A percentile compares a stretch with the other conserved stretches of the same genome.
Conservation (phyloP, 2,329 filamentous ascomycete species). For the Aspergillus fumigatiaffinis region DNA sequence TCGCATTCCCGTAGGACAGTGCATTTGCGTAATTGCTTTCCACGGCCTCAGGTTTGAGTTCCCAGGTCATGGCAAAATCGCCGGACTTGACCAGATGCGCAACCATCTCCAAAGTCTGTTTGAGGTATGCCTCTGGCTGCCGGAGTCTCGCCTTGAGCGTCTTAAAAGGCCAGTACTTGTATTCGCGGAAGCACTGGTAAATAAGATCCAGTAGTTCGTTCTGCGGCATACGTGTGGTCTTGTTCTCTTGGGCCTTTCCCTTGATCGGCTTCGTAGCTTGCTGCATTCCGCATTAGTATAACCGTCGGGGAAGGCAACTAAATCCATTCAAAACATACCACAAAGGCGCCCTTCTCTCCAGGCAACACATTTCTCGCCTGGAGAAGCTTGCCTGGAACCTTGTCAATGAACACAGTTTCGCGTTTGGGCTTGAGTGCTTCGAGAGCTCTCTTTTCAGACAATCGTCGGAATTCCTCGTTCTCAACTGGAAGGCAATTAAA, state of each 20-base stretch:
- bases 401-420: constrained; percentile 50
- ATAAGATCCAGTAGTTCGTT: constrained; percentile 84
- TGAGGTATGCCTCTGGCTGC: constrained; percentile 91
- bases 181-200: constrained; percentile 76
- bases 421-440: constrained; percentile 59
- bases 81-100: constrained; percentile 79
- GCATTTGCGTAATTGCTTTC: constrained; percentile 47
- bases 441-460: constrained; percentile 57
- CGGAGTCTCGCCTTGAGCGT: constrained; percentile 70
- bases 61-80: constrained; percentile 80
- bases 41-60: constrained; percentile 67
- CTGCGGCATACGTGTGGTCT: constrained; percentile 84
- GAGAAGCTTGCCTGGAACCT: constrained; percentile 48
- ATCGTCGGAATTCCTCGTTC: constrained; percentile 63
- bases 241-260: constrained; percentile 62
- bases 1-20: constrained; percentile 44
- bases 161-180: constrained; percentile 92
- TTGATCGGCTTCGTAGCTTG: constrained; percentile 53
- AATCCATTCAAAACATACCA: constrained; percentile 31
- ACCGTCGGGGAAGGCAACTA: not conserved
- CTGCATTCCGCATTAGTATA: constrained; percentile 27
- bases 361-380: constrained; percentile 55
- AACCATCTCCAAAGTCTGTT: constrained; percentile 76
- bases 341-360: constrained; percentile 38
- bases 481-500: constrained; percentile 69